Conservation (phyloP, 2,329 filamentous ascomycete species). For the Arthrobotrys musiformis region DNA sequence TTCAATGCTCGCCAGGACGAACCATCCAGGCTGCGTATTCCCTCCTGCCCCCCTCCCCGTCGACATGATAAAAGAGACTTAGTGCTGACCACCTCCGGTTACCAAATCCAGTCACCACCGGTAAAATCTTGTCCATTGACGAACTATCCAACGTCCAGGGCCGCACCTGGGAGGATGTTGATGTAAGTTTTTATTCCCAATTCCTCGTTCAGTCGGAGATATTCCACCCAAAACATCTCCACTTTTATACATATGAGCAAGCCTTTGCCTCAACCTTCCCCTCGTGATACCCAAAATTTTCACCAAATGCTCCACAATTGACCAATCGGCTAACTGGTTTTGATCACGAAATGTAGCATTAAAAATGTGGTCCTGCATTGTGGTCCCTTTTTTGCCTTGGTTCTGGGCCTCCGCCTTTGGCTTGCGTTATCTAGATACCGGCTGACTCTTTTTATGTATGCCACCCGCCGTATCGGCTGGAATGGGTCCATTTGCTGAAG, state of each 20-base stretch:
- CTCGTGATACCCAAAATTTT: background rate
- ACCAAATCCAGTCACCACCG: slow-evolving; percentile 77
- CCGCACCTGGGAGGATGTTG: slow-evolving; percentile 80
- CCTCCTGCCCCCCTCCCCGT: background rate
- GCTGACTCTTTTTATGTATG: slow-evolving; percentile 16
- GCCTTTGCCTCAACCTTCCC: background rate
- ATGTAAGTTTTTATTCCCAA: slow-evolving; percentile 40
- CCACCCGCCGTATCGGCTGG: slow-evolving; percentile 6
- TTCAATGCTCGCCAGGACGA: slow-evolving; percentile 28
- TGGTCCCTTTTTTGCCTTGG: slow-evolving; percentile 15
- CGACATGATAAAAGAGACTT: slow-evolving; percentile 22
- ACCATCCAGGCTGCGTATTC: slow-evolving; percentile 12
- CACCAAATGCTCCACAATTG: background rate
- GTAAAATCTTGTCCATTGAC: slow-evolving; percentile 86
- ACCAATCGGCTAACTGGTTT: slow-evolving; percentile 23
- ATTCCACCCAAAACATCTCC: slow-evolving; percentile 21
- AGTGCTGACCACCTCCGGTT: slow-evolving; percentile 60
- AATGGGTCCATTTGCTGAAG: slow-evolving; percentile 14
- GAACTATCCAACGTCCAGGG: slow-evolving; percentile 88
- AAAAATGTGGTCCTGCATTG: slow-evolving; percentile 6
- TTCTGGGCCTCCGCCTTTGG: slow-evolving; percentile 1
- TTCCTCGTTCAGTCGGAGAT: slow-evolving; percentile 22
- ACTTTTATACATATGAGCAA: slow-evolving; percentile 7
- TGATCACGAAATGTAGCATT: slow-evolving; percentile 37
- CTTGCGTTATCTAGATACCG: slow-evolving; percentile 4